Conservation (phyloP, 2,329 filamentous ascomycete species). For the Geoglossum cookeanum region DNA sequence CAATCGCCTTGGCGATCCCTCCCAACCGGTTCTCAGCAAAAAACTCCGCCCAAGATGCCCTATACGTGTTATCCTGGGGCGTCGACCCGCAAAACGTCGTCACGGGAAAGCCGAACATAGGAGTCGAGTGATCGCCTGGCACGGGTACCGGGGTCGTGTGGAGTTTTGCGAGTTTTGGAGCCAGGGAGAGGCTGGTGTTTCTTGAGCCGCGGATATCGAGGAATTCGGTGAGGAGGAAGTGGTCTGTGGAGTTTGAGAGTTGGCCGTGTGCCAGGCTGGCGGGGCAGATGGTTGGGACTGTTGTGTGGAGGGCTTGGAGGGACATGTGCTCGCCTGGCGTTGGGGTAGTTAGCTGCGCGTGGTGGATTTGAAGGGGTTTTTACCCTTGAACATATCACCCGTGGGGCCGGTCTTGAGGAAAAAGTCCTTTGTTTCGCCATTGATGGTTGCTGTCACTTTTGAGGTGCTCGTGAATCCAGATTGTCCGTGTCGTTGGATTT, state of each 20-base stretch:
- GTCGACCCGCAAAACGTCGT: constrained; percentile 77
- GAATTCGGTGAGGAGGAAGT: not conserved
- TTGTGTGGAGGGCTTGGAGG: constrained; percentile 58
- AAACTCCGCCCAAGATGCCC: constrained; percentile 63
- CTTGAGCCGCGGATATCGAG: not conserved
- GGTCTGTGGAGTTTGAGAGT: constrained; percentile 21
- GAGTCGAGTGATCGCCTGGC: constrained; percentile 36
- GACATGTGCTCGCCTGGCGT: constrained; percentile 42
- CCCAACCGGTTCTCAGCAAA: constrained; percentile 60
- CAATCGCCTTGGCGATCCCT: constrained; percentile 38
- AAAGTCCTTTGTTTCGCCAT: constrained; percentile 34
- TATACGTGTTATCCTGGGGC: constrained; percentile 59
- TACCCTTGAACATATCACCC: constrained; percentile 50
- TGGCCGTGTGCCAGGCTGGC: constrained; percentile 52
- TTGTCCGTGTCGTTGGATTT: constrained; percentile 40
- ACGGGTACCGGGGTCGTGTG: constrained; percentile 57
- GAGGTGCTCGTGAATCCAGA: constrained; percentile 51
- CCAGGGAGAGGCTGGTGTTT: constrained; percentile 31
- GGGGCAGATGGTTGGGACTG: constrained; percentile 59
- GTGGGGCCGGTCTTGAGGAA: constrained; percentile 57
- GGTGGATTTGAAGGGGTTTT: not conserved
- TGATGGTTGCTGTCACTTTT: constrained; percentile 30
- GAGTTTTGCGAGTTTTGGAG: constrained; percentile 56
- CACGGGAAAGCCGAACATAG: constrained; percentile 67
- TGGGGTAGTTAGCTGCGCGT: not conserved